Evolutionary conservation across 2,329 filamentous ascomycete genomes (phyloP).

Genomic region (Beauveria brongniartii): DNA sequence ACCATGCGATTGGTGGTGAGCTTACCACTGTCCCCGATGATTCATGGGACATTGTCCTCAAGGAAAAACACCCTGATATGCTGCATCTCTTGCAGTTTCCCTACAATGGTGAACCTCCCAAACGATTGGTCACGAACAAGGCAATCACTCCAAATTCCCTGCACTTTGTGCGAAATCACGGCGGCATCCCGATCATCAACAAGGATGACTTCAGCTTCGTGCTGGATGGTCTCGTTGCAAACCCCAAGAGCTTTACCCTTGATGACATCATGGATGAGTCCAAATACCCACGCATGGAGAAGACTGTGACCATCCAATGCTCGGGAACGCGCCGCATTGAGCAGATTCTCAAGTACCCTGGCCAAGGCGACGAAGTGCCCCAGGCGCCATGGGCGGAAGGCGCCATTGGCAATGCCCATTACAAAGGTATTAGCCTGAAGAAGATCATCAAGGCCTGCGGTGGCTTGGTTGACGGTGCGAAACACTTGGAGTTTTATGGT

Average conservation of each 20-base stretch:
- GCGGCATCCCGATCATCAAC: constrained; percentile 60
- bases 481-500: constrained; percentile 61
- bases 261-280: constrained; percentile 52
- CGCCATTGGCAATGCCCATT: constrained; percentile 58
- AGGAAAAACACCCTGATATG: constrained; percentile 54
- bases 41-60: constrained; percentile 46
- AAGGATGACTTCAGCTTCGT: constrained; percentile 43
- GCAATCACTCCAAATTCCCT: constrained; percentile 50
- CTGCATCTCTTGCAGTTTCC: constrained; percentile 55
- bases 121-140: constrained; percentile 44
- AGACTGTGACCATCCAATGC: constrained; percentile 56
- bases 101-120: constrained; percentile 56
- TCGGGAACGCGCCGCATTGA: constrained; percentile 61
- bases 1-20: constrained; percentile 36
- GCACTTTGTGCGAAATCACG: constrained; percentile 65
- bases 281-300: constrained; percentile 51
- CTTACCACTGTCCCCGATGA: constrained; percentile 44
- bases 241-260: constrained; percentile 48
- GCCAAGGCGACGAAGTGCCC: constrained; percentile 56
- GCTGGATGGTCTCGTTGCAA: constrained; percentile 53
- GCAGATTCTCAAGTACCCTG: constrained; percentile 57
- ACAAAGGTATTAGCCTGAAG: constrained; percentile 57
- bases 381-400: constrained; percentile 55
- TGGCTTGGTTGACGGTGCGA: constrained; percentile 43
- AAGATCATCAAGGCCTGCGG: constrained; percentile 65